Evolutionary conservation across 1,284 basidiomycete genomes (phyloP).

Genomic region (Malassezia furfur): DNA sequence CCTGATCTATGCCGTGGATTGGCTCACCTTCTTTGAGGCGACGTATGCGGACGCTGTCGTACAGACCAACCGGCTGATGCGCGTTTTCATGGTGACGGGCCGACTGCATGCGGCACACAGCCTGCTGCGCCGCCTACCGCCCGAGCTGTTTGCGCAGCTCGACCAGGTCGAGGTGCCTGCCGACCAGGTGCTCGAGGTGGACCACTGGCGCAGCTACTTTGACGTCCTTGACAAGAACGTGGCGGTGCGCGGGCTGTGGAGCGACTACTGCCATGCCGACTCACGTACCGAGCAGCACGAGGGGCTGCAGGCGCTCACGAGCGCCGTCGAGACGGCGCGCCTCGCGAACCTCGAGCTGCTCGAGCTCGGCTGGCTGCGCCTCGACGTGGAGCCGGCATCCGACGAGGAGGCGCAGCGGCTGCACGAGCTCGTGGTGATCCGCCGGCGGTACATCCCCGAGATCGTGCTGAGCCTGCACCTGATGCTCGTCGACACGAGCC

Average conservation of each 20-base stretch:
- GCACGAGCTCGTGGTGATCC: constrained; percentile 66
- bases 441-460: constrained; percentile 82
- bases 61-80: constrained; percentile 36
- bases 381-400: constrained; percentile 31
- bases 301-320: constrained; percentile 24
- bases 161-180: constrained; percentile 18
- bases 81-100: constrained; percentile 35
- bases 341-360: constrained; percentile 50
- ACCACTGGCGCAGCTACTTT: constrained; percentile 43
- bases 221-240: constrained; percentile 32
- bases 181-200: constrained; percentile 33
- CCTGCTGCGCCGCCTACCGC: constrained; percentile 34
- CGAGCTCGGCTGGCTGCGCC: constrained; percentile 52
- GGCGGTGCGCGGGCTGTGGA: constrained; percentile 32
- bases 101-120: constrained; percentile 37
- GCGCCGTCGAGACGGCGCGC: constrained; percentile 49
- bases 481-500: constrained; percentile 61
- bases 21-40: constrained; percentile 65
- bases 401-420: constrained; percentile 55
- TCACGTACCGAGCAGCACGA: constrained; percentile 29
- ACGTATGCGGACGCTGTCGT: constrained; percentile 43
- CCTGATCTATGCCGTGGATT: constrained; percentile 79
- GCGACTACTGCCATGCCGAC: constrained; percentile 3
- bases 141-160: constrained; percentile 24
- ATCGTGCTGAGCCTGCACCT: constrained; percentile 75